Conservation (phyloP, 345 rosid species). For the Acer yangbiense region DNA sequence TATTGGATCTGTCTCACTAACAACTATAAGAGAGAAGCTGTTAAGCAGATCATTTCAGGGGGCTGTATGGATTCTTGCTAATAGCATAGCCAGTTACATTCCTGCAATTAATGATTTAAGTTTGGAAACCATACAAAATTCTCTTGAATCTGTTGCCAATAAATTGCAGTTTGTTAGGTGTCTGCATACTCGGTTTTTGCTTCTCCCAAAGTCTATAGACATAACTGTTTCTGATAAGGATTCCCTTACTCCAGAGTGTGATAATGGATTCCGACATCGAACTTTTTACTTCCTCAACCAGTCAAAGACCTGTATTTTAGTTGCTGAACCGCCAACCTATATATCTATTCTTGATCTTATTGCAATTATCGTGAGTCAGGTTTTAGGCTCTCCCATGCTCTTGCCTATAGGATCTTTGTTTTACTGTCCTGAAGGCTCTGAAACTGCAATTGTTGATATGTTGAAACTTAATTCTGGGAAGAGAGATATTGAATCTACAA, state of each 20-base stretch:
- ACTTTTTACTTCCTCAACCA: constrained; percentile 64
- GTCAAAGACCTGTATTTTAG: constrained; percentile 57
- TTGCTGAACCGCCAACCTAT: constrained; percentile 83
- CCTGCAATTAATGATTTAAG: constrained; percentile 37
- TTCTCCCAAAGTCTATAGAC: constrained; percentile 62
- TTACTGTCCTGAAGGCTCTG: constrained; percentile 79
- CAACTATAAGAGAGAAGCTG: constrained; percentile 55
- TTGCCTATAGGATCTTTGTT: constrained; percentile 77
- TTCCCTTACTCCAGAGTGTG: constrained; percentile 68
- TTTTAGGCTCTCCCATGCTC: constrained; percentile 69
- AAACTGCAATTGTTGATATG: constrained; percentile 52
- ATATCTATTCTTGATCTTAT: constrained; percentile 72
- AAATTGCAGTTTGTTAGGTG: constrained; percentile 74
- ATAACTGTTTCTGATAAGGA: constrained; percentile 59
- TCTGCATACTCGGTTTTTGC: constrained; percentile 72
- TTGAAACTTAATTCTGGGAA: constrained; percentile 63
- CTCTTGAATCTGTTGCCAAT: constrained; percentile 58
- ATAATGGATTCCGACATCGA: constrained; percentile 53
- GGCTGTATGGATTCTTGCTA: constrained; percentile 64
- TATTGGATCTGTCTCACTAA: constrained; percentile 61
- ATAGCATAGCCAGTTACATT: constrained; percentile 34
- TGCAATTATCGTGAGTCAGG: constrained; percentile 76
- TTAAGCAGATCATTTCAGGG: constrained; percentile 66
- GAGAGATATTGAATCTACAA: constrained; percentile 45
- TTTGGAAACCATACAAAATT: constrained; percentile 46